phyloP scores from a whole-genome alignment of 2,329 filamentous ascomycete genomes.

The Colletotrichum spinosum region DNA sequence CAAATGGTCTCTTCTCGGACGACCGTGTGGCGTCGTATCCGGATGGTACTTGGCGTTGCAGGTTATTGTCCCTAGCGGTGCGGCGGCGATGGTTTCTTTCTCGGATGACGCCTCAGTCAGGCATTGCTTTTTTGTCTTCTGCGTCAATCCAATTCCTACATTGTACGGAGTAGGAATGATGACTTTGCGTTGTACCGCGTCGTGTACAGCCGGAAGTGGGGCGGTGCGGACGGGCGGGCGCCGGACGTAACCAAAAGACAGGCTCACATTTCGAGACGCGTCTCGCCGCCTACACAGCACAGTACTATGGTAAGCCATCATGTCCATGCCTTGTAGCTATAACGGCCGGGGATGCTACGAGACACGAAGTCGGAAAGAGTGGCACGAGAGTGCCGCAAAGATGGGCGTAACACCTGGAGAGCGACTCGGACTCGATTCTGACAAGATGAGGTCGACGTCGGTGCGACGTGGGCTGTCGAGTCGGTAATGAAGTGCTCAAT shows the following conservation, averaged over 20 bases:
- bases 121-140: conserved; percentile 16
- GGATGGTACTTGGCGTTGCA: conserved; percentile 9
- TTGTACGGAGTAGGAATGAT: not conserved
- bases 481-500: too few relatives aligned
- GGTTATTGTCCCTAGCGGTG: conserved; percentile 1
- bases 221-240: conserved; percentile 27
- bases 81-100: conserved; percentile 20
- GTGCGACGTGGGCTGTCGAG: not conserved
- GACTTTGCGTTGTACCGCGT: conserved; percentile 17
- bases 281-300: conserved; percentile 23
- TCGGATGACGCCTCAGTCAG: conserved; percentile 4
- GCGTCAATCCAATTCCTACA: conserved; percentile 20
- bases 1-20: conserved; percentile 3
- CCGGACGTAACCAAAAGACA: conserved; percentile 27
- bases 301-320: conserved; percentile 7
- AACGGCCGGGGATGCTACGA: conserved; percentile 18
- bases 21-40: conserved; percentile 16
- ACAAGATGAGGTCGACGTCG: not conserved
- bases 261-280: conserved; percentile 30
- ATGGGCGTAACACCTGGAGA: not conserved
- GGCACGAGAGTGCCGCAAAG: conserved; percentile 15
- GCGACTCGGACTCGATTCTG: not conserved
- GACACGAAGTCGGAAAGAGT: conserved; percentile 15
- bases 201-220: conserved; percentile 20
- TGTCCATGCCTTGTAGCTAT: conserved; percentile 28